A percentile compares a stretch with the other conserved stretches of the same genome.
Evolutionary conservation across 352 stramenopile species (phyloP).

Genomic region (Phytophthora macrochlamydospora): DNA sequence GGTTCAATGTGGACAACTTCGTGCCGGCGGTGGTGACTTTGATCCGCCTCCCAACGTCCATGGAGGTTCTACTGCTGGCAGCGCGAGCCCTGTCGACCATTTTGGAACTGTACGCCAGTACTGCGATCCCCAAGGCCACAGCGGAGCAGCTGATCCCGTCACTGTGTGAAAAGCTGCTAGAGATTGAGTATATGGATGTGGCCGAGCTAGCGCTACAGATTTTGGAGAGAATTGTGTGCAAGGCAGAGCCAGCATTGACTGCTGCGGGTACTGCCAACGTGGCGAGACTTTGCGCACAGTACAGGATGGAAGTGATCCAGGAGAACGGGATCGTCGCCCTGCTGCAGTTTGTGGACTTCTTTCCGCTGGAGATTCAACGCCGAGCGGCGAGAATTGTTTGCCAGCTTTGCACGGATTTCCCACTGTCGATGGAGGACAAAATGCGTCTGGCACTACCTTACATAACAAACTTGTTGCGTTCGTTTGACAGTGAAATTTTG

Average conservation of each 20-base stretch:
- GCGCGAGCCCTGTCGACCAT: slow-evolving; percentile 58
- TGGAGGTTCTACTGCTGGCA: slow-evolving; percentile 70
- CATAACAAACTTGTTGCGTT: slow-evolving; percentile 52
- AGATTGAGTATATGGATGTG: slow-evolving; percentile 88
- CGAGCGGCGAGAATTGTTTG: slow-evolving; percentile 58
- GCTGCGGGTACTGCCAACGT: slow-evolving; percentile 1
- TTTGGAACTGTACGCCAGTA: slow-evolving; percentile 57
- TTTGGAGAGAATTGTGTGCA: slow-evolving; percentile 62
- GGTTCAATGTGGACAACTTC: slow-evolving; percentile 68
- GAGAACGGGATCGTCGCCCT: slow-evolving; percentile 72
- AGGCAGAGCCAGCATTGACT: slow-evolving; percentile 13
- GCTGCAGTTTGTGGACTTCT: slow-evolving; percentile 85
- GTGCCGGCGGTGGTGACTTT: slow-evolving; percentile 49
- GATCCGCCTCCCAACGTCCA: slow-evolving; percentile 46
- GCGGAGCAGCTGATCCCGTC: slow-evolving; percentile 50
- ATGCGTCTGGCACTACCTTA: slow-evolving; percentile 48
- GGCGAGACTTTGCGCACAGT: slow-evolving; percentile 32
- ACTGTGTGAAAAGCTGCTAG: slow-evolving; percentile 73
- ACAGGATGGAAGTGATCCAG: slow-evolving; percentile 49
- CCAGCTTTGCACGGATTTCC: slow-evolving; percentile 56
- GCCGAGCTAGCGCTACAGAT: slow-evolving; percentile 74
- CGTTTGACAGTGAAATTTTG: slow-evolving; percentile 61
- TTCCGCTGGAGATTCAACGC: slow-evolving; percentile 76
- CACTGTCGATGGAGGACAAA: slow-evolving; percentile 25
- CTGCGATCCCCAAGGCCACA: slow-evolving; percentile 49